Base-by-base conservation (phyloP, 768 basidiomycete genomes). In the Asterophora lycoperdoides region DNA sequence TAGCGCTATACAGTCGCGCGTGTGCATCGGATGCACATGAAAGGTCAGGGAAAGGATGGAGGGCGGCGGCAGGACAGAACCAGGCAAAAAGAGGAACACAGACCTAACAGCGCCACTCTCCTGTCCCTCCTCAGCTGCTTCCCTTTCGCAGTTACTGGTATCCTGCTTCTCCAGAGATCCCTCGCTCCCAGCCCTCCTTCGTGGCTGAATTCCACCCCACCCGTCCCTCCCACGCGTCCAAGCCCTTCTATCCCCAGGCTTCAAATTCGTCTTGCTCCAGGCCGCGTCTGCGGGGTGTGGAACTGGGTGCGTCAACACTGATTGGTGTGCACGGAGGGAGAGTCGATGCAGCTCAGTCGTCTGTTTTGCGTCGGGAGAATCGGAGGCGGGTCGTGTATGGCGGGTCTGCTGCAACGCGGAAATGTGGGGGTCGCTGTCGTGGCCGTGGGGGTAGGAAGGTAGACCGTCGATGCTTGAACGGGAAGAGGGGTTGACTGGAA, bases 211-310 rank as follows among this genome's bases (percentile, higher is more conserved):
- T 0, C 77, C 80, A 55, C 78, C 81, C 82, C 84, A 86, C 11
- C 86, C 86, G 59, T 89, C 84, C 43, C 79, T 63, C 1, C 81
- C 81, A 32, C 83, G 70, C 20, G 86, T 86, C 87, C 87, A 89
- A n/a, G 77, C 73, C 13, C 63, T 64, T 19, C 86, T 64, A 60
- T 89, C 86, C 0, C 63, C 61, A 5, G 65, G 60, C 19, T 58
- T 59, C 29, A 80, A 52, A 56, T 77, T 67, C 10, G 56, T 36
- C 53, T 80, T 80, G 44, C 68, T 68, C 78, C 78, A 78, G 15
- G 64, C 60, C 5, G 19, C 33, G 18, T 51, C 49, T 4, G 29
- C 15, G 1, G 54, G 46, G 13, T 42, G 42, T 13, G 50, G 50
- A 2, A 29, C 13, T 20, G 13, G 33, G n/a, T 17, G 32, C 17